Evolutionary conservation across 169 alveolate species (phyloP).

Genomic region (Plasmodium gallinaceum): DNA sequence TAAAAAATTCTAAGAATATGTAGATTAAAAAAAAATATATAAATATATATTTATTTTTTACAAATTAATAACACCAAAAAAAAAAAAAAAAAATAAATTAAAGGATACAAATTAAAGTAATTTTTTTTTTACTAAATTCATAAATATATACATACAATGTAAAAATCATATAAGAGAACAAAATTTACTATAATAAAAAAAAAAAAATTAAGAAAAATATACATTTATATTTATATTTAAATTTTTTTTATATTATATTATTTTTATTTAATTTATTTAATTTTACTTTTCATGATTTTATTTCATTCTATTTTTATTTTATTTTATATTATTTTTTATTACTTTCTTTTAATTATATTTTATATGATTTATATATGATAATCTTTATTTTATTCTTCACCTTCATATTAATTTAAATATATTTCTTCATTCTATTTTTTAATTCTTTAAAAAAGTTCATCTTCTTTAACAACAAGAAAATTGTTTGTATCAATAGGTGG

Average conservation of each 20-base stretch:
- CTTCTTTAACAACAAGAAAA: conserved; percentile 61
- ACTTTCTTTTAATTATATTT: not conserved
- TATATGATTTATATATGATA: too few relatives aligned
- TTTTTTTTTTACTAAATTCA: too few relatives aligned
- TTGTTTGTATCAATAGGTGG: conserved; percentile 34
- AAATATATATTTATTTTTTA: not conserved
- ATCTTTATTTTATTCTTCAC: not conserved
- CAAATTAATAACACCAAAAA: not conserved
- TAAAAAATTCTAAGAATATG: conserved; percentile 1
- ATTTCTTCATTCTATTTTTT: not conserved
- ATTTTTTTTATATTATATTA: not conserved
- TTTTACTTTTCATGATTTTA: too few relatives aligned
- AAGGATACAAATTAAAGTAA: not conserved
- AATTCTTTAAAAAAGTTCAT: conserved; percentile 25
- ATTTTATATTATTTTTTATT: not conserved
- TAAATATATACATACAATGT: too few relatives aligned
- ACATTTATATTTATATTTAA: not conserved
- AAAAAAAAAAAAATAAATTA: not conserved
- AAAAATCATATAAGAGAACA: too few relatives aligned
- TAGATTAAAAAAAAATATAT: not conserved
- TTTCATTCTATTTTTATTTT: not conserved
- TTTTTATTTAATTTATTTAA: not conserved
- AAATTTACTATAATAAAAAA: not conserved
- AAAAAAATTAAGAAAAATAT: not conserved
- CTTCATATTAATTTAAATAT: too few relatives aligned